Conservation (phyloP, 768 basidiomycete species). For the Phaeolepiota aurea region DNA sequence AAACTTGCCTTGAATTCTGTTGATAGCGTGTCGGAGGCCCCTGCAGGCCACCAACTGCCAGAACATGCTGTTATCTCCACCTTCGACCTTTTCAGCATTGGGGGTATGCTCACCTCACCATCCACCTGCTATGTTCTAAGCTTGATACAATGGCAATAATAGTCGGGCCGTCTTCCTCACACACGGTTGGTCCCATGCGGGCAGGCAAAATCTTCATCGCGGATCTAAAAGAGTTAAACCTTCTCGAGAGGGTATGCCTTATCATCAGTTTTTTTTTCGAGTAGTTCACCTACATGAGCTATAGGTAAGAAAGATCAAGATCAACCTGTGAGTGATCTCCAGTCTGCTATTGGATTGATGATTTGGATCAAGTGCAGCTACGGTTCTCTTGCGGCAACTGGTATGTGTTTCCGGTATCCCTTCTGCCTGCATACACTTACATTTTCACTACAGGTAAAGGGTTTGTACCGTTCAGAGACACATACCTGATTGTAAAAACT, state of each 20-base stretch:
- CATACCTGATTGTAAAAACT: background rate
- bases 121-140: constrained; percentile 3
- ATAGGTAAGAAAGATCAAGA: constrained; percentile 75
- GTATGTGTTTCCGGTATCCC: constrained; percentile 22
- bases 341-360: constrained; percentile 2
- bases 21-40: background rate
- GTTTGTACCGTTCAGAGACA: constrained; percentile 27
- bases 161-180: constrained; percentile 46
- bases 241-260: constrained; percentile 59
- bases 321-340: constrained; percentile 54
- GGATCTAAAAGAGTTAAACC: constrained; percentile 56
- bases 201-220: constrained; percentile 83
- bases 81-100: constrained; percentile 89
- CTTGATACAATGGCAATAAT: no score
- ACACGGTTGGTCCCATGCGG: constrained; percentile 65
- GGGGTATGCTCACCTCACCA: constrained; percentile 40
- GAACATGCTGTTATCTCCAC: constrained; percentile 91
- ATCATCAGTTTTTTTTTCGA: no score
- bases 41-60: constrained; percentile 19
- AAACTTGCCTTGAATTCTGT: background rate
- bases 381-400: constrained; percentile 91
- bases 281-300: no score
- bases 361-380: constrained; percentile 39
- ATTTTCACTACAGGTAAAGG: constrained; percentile 53
- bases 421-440: constrained; percentile 4